Evolutionary conservation across 768 basidiomycete genomes (phyloP).

Genomic region (Xanthoconium purpureum): DNA sequence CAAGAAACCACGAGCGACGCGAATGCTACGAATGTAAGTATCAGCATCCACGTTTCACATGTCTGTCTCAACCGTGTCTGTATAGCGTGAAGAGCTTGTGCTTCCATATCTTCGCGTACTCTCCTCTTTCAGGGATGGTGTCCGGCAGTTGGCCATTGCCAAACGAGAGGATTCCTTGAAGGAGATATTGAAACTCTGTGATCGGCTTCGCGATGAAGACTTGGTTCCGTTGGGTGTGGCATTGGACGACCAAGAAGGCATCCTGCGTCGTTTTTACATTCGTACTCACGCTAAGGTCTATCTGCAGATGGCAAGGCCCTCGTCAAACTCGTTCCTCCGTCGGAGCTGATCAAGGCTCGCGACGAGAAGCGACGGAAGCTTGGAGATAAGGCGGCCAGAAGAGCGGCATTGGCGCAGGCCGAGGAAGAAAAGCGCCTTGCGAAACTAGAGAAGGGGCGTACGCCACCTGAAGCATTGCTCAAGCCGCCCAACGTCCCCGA

Average conservation of each 20-base stretch:
- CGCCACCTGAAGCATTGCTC: constrained; percentile 76
- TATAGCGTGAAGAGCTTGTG: constrained; percentile 76
- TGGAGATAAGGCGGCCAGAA: constrained; percentile 77
- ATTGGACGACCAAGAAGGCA: constrained; percentile 94
- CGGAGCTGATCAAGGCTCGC: constrained; percentile 74
- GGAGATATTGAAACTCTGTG: constrained; percentile 84
- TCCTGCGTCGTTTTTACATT: constrained; percentile 12
- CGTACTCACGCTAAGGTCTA: background rate
- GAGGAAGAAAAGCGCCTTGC: constrained; percentile 66
- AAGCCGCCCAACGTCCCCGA: constrained; percentile 73
- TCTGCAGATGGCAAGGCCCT: constrained; percentile 85
- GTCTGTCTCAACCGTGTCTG: background rate
- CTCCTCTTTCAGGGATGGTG: constrained; percentile 88
- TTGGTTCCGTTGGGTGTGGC: constrained; percentile 93
- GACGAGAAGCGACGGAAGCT: constrained; percentile 81
- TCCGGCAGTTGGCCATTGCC: constrained; percentile 77
- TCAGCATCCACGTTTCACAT: background rate
- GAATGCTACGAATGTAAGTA: constrained; percentile 45
- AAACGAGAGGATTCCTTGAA: constrained; percentile 62
- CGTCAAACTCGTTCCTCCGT: constrained; percentile 85
- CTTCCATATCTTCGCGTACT: constrained; percentile 87
- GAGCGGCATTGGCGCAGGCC: constrained; percentile 64
- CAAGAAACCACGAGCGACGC: constrained; percentile 46
- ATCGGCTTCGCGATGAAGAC: constrained; percentile 86
- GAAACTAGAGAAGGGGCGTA: constrained; percentile 82